Evolutionary conservation across 495 filamentous ascomycete species (phyloP).

Genomic region (Neurospora tetrasperma): DNA sequence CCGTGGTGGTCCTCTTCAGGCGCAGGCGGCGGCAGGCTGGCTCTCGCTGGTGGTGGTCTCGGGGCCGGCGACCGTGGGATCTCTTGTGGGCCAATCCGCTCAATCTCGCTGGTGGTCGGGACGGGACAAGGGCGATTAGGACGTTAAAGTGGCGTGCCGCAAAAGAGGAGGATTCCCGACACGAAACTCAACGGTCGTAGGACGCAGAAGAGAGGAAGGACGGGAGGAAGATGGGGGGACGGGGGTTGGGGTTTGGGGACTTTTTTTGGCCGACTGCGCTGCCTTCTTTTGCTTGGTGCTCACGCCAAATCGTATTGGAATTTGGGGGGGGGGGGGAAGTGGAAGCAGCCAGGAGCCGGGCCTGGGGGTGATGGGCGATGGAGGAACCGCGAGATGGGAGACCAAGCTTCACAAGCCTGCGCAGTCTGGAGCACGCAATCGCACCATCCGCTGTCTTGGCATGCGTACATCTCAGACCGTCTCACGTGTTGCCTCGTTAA

Average conservation of each 20-base stretch:
- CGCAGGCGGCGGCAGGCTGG: neutral
- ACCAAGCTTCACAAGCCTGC: slow-evolving; percentile 14
- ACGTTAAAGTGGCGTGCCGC: slow-evolving; percentile 30
- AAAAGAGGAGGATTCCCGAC: neutral
- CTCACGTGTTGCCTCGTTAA: slow-evolving; percentile 8
- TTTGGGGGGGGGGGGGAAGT: slow-evolving; percentile 23
- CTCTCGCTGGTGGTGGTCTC: neutral
- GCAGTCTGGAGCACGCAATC: slow-evolving; percentile 3
- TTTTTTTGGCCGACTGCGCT: slow-evolving; percentile 25
- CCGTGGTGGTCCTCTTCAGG: neutral
- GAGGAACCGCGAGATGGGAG: slow-evolving; percentile 14
- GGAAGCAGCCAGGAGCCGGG: slow-evolving; percentile 12
- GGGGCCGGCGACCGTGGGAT: slow-evolving; percentile 4
- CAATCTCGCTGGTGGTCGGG: slow-evolving; percentile 17
- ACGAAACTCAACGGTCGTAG: slow-evolving; percentile 19
- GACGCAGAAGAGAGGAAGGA: slow-evolving; percentile 11
- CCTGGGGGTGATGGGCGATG: slow-evolving; percentile 13
- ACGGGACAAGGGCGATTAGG: slow-evolving; percentile 20
- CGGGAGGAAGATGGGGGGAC: slow-evolving; percentile 13
- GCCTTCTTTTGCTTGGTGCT: neutral
- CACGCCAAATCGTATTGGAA: slow-evolving; percentile 12
- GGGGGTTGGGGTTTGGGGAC: slow-evolving; percentile 30
- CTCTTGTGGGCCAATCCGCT: slow-evolving; percentile 18
- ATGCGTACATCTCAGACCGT: slow-evolving; percentile 25
- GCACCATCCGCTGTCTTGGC: neutral